phyloP scores from a whole-genome alignment of 805 yeast species.

The Saccharomycopsis fibuligera region DNA sequence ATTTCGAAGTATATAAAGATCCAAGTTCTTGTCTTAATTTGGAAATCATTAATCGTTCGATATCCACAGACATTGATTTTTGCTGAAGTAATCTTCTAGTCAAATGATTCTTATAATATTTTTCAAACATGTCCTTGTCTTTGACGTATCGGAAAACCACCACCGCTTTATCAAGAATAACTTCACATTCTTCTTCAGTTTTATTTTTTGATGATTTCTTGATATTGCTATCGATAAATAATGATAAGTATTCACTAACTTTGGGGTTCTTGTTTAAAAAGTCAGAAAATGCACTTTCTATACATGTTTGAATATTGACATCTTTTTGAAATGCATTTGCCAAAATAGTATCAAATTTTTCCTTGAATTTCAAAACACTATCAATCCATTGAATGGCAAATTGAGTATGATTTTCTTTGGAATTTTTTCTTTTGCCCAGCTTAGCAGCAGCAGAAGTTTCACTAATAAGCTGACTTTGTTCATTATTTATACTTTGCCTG shows the following conservation, averaged over 20 bases:
- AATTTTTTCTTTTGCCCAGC: conserved; percentile 19
- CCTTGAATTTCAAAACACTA: conserved; percentile 44
- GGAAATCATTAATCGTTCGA: conserved; percentile 63
- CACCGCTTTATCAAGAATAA: conserved; percentile 47
- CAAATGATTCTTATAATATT: conserved; percentile 75
- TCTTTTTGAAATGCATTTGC: conserved; percentile 44
- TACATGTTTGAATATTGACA: conserved; percentile 42
- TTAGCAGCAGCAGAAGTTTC: conserved; percentile 4
- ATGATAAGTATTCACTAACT: conserved; percentile 8
- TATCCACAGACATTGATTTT: conserved; percentile 37
- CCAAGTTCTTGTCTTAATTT: conserved; percentile 74
- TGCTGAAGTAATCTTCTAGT: conserved; percentile 68
- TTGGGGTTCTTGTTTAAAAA: conserved; percentile 43
- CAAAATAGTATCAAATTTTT: conserved; percentile 44
- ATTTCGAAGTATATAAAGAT: conserved; percentile 65
- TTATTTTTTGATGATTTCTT: conserved; percentile 34
- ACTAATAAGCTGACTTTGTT: no score
- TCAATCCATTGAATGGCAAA: conserved; percentile 68
- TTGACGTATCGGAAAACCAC: conserved; percentile 58
- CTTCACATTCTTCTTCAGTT: conserved; percentile 39
- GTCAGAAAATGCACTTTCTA: conserved; percentile 55
- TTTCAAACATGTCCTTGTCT: conserved; percentile 84
- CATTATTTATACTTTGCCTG: conserved; percentile 20
- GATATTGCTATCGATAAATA: conserved; percentile 10
- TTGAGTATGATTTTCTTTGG: conserved; percentile 34